phyloP scores from a whole-genome alignment of 805 yeast species.

The Ogataea neopini region DNA sequence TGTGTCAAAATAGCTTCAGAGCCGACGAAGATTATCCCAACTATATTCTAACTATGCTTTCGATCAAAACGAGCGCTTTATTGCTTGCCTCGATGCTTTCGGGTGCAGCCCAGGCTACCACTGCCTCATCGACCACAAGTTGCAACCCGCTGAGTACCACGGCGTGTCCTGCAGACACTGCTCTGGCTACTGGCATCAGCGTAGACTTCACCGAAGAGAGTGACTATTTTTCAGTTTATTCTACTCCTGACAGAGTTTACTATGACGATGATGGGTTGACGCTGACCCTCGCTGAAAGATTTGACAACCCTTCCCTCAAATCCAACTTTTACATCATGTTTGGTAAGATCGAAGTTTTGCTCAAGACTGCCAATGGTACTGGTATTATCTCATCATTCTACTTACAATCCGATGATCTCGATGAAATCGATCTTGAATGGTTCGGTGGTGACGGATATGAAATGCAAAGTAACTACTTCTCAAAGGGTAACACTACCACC shows the following conservation, averaged over 20 bases:
- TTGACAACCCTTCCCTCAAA: constrained; percentile 74
- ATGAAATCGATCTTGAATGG: constrained; percentile 90
- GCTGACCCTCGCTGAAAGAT: constrained; percentile 59
- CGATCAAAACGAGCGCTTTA: constrained; percentile 3
- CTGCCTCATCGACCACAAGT: constrained; percentile 20
- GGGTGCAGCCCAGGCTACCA: constrained; percentile 11
- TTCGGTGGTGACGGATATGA: constrained; percentile 76
- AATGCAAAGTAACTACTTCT: constrained; percentile 77
- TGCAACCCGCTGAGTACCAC: constrained; percentile 37
- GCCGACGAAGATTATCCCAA: no score
- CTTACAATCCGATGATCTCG: constrained; percentile 79
- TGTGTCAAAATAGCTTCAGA: background rate
- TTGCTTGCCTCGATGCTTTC: constrained; percentile 3
- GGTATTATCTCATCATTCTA: constrained; percentile 84
- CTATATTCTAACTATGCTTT: constrained; percentile 5
- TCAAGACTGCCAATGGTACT: constrained; percentile 72
- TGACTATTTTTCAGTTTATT: constrained; percentile 43
- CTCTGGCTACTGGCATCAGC: constrained; percentile 56
- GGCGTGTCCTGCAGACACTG: constrained; percentile 47
- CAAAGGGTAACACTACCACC: constrained; percentile 75
- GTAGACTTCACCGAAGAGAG: constrained; percentile 53
- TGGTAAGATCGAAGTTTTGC: constrained; percentile 74
- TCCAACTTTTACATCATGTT: constrained; percentile 87
- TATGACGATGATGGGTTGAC: constrained; percentile 58
- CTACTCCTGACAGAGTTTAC: constrained; percentile 46